phyloP scores from a whole-genome alignment of 2,329 filamentous ascomycete genomes.

The Aurifilum marmelostoma region DNA sequence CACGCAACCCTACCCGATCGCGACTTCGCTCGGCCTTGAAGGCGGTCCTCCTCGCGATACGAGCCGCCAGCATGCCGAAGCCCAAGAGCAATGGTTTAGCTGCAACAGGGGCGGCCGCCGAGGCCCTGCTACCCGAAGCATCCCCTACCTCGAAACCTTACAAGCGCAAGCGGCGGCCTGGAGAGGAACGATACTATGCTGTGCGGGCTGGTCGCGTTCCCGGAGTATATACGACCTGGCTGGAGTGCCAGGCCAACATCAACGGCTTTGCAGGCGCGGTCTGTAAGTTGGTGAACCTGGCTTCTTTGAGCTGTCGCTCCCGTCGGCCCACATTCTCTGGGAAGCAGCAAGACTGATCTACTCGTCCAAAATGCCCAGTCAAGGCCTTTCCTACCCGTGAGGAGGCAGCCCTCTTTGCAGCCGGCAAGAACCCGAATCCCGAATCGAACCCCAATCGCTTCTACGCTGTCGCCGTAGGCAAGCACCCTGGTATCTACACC shows the following conservation, averaged over 20 bases:
- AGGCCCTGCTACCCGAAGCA: constrained; percentile 6
- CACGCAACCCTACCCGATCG: not conserved
- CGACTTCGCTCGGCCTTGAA: constrained; percentile 7
- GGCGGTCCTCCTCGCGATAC: constrained; percentile 19
- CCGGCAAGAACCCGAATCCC: constrained; percentile 56
- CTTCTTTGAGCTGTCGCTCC: not conserved
- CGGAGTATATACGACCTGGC: constrained; percentile 65
- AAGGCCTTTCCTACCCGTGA: constrained; percentile 75
- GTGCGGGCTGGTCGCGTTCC: constrained; percentile 60
- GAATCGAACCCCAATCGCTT: constrained; percentile 51
- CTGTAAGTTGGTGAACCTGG: constrained; percentile 58
- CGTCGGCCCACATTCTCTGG: not conserved
- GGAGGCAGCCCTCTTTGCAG: constrained; percentile 80
- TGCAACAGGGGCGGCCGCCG: not conserved
- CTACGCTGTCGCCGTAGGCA: constrained; percentile 66
- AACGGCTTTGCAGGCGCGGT: constrained; percentile 65
- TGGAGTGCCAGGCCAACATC: constrained; percentile 64
- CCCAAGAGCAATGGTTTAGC: constrained; percentile 13
- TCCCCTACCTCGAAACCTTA: constrained; percentile 17
- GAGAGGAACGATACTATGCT: constrained; percentile 62
- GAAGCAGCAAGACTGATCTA: constrained; percentile 1
- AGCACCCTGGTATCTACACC: constrained; percentile 60
- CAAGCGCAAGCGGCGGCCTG: constrained; percentile 52
- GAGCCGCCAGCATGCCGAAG: constrained; percentile 22
- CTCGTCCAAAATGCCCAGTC: constrained; percentile 52